Evolutionary conservation across 2,329 filamentous ascomycete genomes (phyloP).

Genomic region (Claviceps citrina): DNA sequence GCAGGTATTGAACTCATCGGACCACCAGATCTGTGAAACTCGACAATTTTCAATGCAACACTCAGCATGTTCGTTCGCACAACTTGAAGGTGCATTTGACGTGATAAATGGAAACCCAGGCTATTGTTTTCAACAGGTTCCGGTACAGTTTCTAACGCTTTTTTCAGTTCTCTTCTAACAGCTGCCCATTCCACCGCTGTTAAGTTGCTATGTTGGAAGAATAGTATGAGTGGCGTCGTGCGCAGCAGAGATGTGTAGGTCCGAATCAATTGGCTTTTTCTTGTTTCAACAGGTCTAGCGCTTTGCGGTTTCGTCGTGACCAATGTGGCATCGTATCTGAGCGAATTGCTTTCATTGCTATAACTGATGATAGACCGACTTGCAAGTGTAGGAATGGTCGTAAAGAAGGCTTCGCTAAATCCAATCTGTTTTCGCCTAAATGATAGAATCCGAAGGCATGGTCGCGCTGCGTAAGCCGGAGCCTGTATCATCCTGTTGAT

Average conservation of each 20-base stretch:
- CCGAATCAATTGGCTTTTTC: conserved; percentile 77
- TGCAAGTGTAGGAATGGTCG: conserved; percentile 11
- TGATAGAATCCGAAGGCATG: conserved; percentile 10
- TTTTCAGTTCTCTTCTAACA: conserved; percentile 27
- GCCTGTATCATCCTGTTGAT: conserved; percentile 10
- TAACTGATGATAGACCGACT: not conserved
- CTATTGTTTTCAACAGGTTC: conserved; percentile 12
- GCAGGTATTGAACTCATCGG: conserved; percentile 19
- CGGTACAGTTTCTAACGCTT: conserved; percentile 28
- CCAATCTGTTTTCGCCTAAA: not conserved
- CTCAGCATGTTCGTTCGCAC: conserved; percentile 82
- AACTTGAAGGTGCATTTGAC: conserved; percentile 60
- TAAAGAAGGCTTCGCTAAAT: conserved; percentile 8
- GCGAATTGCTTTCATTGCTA: conserved; percentile 6
- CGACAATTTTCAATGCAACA: conserved; percentile 68
- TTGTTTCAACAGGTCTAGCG: conserved; percentile 68
- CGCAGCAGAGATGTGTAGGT: conserved; percentile 80
- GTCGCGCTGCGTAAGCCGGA: conserved; percentile 7
- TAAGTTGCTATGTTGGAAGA: conserved; percentile 62
- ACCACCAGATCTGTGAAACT: conserved; percentile 52
- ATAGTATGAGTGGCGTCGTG: conserved; percentile 67
- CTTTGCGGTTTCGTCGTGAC: conserved; percentile 65
- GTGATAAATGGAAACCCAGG: conserved; percentile 31
- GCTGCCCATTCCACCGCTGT: conserved; percentile 47
- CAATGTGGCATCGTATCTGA: conserved; percentile 37